Percentiles rank a stretch among this genome's conserved stretches.
Evolutionary conservation across 2,329 filamentous ascomycete genomes (phyloP).

Genomic region (Ophiocordyceps polyrhachis-furcata): DNA sequence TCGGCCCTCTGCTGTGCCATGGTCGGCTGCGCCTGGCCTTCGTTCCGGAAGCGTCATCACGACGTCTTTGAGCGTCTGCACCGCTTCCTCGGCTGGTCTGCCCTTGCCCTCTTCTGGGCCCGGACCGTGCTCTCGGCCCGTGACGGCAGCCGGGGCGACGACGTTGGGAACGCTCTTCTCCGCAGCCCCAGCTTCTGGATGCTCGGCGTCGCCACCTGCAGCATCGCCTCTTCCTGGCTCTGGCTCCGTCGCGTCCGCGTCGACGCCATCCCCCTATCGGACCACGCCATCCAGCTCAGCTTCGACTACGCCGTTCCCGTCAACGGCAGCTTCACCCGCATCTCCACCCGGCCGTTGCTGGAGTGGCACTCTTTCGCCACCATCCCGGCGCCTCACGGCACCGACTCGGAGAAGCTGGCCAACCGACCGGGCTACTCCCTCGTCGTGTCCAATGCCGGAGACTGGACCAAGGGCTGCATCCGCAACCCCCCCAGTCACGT

Average conservation of each 20-base stretch:
- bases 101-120: conserved; percentile 45
- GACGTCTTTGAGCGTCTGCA: conserved; percentile 54
- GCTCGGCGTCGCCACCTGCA: conserved; percentile 40
- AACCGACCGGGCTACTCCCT: conserved; percentile 38
- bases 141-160: conserved; percentile 16
- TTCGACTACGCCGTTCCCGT: conserved; percentile 44
- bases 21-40: conserved; percentile 43
- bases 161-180: conserved; percentile 18
- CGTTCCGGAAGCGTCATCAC: conserved; percentile 42
- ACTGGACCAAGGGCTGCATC: conserved; percentile 54
- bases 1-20: conserved; percentile 38
- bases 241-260: conserved; percentile 50
- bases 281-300: conserved; percentile 53
- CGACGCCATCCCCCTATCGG: conserved; percentile 45
- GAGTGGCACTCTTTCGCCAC: conserved; percentile 67
- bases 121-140: conserved; percentile 38
- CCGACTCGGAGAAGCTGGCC: background rate
- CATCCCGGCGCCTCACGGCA: conserved; percentile 27
- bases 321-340: conserved; percentile 26
- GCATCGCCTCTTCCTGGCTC: conserved; percentile 56
- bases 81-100: conserved; percentile 55
- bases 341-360: conserved; percentile 42
- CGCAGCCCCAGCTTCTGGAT: conserved; percentile 42
- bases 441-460: conserved; percentile 53
- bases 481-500: conserved; percentile 38